phyloP scores from a whole-genome alignment of 2,329 filamentous ascomycete genomes.

The Neopestalotiopsis sp. region DNA sequence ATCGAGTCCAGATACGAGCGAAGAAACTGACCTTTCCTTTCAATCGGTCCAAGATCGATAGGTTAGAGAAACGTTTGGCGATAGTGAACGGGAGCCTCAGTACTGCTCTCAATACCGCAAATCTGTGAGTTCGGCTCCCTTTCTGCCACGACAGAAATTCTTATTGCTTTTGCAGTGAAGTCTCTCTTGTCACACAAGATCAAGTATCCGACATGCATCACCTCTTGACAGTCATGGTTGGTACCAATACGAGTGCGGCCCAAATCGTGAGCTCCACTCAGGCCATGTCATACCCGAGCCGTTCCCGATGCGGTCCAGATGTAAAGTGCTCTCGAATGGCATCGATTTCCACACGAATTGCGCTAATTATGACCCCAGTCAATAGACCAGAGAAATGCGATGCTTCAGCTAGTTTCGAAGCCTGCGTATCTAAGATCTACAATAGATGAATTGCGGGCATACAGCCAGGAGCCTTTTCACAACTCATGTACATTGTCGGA shows the following conservation, averaged over 20 bases:
- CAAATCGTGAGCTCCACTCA: background rate
- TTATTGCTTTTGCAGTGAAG: background rate
- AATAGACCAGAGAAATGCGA: background rate
- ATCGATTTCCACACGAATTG: background rate
- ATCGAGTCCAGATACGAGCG: background rate
- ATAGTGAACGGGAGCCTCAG: background rate
- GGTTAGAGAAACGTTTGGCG: background rate
- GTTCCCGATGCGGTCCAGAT: background rate
- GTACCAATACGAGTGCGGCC: background rate
- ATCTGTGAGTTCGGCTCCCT: background rate
- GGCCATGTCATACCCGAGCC: background rate
- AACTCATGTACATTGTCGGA: background rate
- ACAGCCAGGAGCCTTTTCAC: background rate
- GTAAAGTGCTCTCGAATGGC: background rate
- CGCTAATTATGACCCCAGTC: too few relatives aligned
- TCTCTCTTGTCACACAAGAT: background rate
- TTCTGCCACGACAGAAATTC: background rate
- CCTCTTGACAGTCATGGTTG: background rate
- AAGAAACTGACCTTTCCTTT: background rate
- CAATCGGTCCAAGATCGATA: background rate
- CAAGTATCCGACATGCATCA: background rate
- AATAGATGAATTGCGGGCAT: background rate
- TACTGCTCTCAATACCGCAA: background rate
- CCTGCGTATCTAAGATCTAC: background rate
- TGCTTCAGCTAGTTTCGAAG: background rate